A percentile compares a stretch with the other conserved stretches of the same genome.
Evolutionary conservation across 306 rosid genomes (phyloP).

Genomic region (Dryas alaskensis): DNA sequence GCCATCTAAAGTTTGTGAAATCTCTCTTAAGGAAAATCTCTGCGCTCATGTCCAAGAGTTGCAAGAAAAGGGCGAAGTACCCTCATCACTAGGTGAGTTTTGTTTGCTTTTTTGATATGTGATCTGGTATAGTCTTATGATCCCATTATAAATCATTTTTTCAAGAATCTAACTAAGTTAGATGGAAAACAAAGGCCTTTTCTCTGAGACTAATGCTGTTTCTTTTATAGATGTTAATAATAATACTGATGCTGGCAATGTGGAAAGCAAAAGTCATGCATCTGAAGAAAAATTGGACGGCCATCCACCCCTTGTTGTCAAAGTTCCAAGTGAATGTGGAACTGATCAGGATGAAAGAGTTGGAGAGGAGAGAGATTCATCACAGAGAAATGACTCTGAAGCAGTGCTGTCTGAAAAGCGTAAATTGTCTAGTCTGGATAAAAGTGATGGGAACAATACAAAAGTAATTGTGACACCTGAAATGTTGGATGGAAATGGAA

Average conservation of each 20-base stretch:
- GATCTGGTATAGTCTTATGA: background rate
- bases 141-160: background rate
- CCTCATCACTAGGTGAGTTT: slow-evolving; percentile 32
- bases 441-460: slow-evolving; percentile 23
- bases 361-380: slow-evolving; percentile 36
- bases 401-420: slow-evolving; percentile 28
- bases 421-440: slow-evolving; percentile 27
- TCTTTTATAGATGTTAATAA: slow-evolving; percentile 34
- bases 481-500: slow-evolving; percentile 26
- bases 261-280: slow-evolving; percentile 30
- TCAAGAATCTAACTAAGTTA: background rate
- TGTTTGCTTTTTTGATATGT: slow-evolving; percentile 21
- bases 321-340: slow-evolving; percentile 35
- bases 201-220: slow-evolving; percentile 19
- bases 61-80: slow-evolving; percentile 15
- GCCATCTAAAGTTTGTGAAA: no score
- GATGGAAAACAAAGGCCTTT: background rate
- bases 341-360: slow-evolving; percentile 25
- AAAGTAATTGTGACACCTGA: slow-evolving; percentile 34
- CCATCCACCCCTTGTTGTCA: slow-evolving; percentile 25
- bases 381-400: slow-evolving; percentile 34
- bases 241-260: slow-evolving; percentile 27
- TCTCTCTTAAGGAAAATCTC: slow-evolving; percentile 23
- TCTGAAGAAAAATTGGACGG: slow-evolving; percentile 31
- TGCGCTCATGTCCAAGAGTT: slow-evolving; percentile 26